A percentile compares a stretch with the other conserved stretches of the same genome.
These are phyloP conservation scores for Auriscalpium vulgare DNA, from an alignment of 768 basidiomycete species.

Conservation along the genomic window DNA sequence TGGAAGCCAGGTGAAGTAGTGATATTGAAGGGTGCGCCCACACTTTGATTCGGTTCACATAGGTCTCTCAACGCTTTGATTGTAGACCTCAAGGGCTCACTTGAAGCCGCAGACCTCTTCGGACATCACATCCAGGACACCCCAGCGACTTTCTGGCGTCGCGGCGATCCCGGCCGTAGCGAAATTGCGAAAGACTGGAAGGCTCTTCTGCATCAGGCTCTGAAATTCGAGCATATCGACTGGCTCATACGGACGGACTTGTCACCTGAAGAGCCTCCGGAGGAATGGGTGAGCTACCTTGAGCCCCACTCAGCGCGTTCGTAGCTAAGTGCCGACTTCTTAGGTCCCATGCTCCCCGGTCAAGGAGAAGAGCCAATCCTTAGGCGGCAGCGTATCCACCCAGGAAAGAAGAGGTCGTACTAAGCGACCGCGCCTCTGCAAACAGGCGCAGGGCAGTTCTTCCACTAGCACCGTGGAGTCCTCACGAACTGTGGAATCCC, in stretches of 20 bases:
- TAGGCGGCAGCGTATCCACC: background rate
- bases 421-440: background rate
- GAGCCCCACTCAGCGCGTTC: background rate
- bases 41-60: background rate
- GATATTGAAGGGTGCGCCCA: conserved; percentile 4
- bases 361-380: background rate
- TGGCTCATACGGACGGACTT: background rate
- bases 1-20: background rate
- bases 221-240: background rate
- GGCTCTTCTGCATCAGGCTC: background rate
- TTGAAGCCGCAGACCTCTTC: background rate
- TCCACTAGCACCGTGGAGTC: background rate
- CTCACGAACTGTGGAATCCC: background rate
- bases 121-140: background rate
- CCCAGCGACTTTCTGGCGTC: background rate
- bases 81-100: background rate
- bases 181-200: background rate
- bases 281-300: background rate
- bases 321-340: background rate
- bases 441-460: background rate
- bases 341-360: background rate
- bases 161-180: background rate
- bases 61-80: background rate
- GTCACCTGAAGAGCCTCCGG: background rate
- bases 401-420: background rate